Evolutionary conservation across 768 basidiomycete species (phyloP), one percentile per base, ranked within the genome.

Genomic region (Fistulinella prunicolor): DNA sequence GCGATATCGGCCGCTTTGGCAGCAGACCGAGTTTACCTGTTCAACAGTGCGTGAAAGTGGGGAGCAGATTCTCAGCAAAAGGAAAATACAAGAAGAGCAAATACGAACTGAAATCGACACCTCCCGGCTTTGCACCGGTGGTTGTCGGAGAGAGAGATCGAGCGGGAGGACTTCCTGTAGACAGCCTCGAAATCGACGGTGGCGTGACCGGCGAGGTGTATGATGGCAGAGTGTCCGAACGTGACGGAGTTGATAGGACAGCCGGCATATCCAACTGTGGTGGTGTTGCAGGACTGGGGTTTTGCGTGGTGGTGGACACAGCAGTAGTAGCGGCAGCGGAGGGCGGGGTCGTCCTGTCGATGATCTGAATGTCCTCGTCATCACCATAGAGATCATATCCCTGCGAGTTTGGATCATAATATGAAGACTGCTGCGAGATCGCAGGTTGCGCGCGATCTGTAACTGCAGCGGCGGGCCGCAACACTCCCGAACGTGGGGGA

Each of bases 1-100:
- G 72, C 8, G 85, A 82, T 13, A 89, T 86, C 6, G 86, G 85
- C 0, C 82, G 78, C 66, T 86, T 88, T 5, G 86, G 86, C 17
- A 89, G 70, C 21, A 89, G 64, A 20, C 86, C 86, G 0, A 86
- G 70, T 67, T 85, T 86, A 42, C 79, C 83, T 82, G 48, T n/a
- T 8, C 16, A n/a, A 17, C n/a, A 10, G n/a, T n/a, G n/a, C n/a
- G n/a, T n/a, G n/a, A n/a, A n/a, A n/a, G n/a, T n/a, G n/a, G n/a
- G n/a, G n/a, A n/a, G n/a, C n/a, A n/a, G n/a, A n/a, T n/a, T n/a
- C n/a, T n/a, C n/a, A n/a, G n/a, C n/a, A n/a, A n/a, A n/a, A n/a
- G n/a, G 7, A 28, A 28, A 28, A 6, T 28, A 28, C 28, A 12
- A 28, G 6, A 19, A 19, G 5, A 19, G 17, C 7, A 36, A 28